These are phyloP conservation scores for Castanopsis chinensis DNA, from an alignment of 306 rosid species.

Conservation along the genomic window DNA sequence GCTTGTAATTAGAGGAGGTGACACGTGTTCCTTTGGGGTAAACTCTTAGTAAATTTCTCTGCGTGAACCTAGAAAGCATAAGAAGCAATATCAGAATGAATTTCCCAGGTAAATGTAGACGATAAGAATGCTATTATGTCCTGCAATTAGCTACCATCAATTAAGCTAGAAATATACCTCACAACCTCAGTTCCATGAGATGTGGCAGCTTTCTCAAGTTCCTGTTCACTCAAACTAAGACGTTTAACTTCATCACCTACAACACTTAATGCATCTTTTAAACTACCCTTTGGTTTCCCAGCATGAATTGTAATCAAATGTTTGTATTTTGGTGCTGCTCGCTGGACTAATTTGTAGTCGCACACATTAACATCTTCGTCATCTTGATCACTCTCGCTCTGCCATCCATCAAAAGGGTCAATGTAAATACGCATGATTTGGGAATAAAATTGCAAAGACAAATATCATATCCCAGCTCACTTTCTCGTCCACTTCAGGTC, in stretches of 20 bases:
- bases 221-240: constrained; percentile 82
- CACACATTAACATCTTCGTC: constrained; percentile 37
- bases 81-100: constrained; percentile 21
- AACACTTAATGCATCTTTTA: constrained; percentile 50
- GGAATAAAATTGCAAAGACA: constrained; percentile 10
- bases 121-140: not conserved
- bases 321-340: constrained; percentile 50
- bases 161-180: constrained; percentile 40
- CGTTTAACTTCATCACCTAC: constrained; percentile 59
- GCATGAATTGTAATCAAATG: constrained; percentile 85
- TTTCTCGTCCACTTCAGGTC: constrained; percentile 41
- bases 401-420: constrained; percentile 23
- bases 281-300: constrained; percentile 73
- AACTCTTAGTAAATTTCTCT: constrained; percentile 68
- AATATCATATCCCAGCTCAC: constrained; percentile 33
- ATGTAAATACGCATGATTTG: constrained; percentile 1
- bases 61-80: constrained; percentile 64
- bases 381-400: constrained; percentile 54
- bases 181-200: constrained; percentile 58
- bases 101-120: not conserved
- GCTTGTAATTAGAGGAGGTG: constrained; percentile 75
- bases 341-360: constrained; percentile 47
- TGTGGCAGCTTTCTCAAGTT: constrained; percentile 56
- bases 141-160: constrained; percentile 1
- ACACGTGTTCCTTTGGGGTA: constrained; percentile 89